Percentiles rank a stretch among this genome's conserved stretches.
phyloP scores from a whole-genome alignment of 495 filamentous ascomycete species.

The Patellaria atrata region DNA sequence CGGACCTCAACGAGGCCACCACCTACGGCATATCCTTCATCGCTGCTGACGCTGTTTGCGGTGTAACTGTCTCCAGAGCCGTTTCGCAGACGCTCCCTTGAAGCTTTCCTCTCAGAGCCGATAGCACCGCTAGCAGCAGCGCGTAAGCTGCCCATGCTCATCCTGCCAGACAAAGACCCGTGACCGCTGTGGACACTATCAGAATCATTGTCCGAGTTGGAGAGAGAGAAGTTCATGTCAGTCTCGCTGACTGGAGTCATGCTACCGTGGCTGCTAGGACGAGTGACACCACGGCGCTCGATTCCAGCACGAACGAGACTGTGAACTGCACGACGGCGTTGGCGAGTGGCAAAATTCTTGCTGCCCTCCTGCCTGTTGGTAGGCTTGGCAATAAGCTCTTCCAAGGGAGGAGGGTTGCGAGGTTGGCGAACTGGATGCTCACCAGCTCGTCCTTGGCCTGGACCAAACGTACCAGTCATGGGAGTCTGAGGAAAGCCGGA shows the following conservation, averaged over 20 bases:
- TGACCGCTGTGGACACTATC: slow-evolving; percentile 66
- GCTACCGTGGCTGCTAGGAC: slow-evolving; percentile 53
- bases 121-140: slow-evolving; percentile 70
- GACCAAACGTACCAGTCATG: slow-evolving; percentile 75
- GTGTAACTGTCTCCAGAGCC: slow-evolving; percentile 35
- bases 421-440: slow-evolving; percentile 93
- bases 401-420: slow-evolving; percentile 78
- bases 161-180: slow-evolving; percentile 65
- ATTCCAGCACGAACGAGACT: slow-evolving; percentile 82
- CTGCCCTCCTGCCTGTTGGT: slow-evolving; percentile 91
- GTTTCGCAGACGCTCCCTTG: slow-evolving; percentile 36
- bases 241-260: slow-evolving; percentile 83
- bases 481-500: slow-evolving; percentile 68
- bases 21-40: slow-evolving; percentile 39
- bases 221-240: slow-evolving; percentile 56
- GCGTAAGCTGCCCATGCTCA: slow-evolving; percentile 65
- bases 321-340: slow-evolving; percentile 80
- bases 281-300: slow-evolving; percentile 58
- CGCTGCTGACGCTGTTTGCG: slow-evolving; percentile 48
- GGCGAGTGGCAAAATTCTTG: slow-evolving; percentile 94
- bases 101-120: slow-evolving; percentile 60
- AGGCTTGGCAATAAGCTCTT: slow-evolving; percentile 80
- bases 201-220: slow-evolving; percentile 62
- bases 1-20: slow-evolving; percentile 39
- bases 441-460: slow-evolving; percentile 80